phyloP scores from a whole-genome alignment of 352 stramenopile genomes.

The Hyaloperonospora arabidopsidis region DNA sequence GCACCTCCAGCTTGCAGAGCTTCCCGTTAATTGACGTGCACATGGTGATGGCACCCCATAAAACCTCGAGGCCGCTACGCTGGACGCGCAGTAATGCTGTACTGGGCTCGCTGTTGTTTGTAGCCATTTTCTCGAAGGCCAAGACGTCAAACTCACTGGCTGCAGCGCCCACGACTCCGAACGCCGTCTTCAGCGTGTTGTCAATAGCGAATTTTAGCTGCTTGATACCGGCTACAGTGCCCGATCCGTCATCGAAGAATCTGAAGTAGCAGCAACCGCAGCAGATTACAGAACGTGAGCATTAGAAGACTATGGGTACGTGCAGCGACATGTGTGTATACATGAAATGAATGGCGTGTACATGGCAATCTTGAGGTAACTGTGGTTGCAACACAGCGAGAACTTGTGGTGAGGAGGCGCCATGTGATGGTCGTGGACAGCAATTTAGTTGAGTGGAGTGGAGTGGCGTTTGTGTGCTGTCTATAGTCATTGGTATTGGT shows the following conservation, averaged over 20 bases:
- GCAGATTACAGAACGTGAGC: background rate
- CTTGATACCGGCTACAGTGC: slow-evolving; percentile 42
- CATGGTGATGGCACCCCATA: slow-evolving; percentile 68
- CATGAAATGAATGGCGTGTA: slow-evolving; percentile 18
- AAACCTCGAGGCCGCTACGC: slow-evolving; percentile 43
- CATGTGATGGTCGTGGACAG: too few relatives aligned
- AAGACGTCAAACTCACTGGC: slow-evolving; percentile 66
- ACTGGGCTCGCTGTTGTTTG: slow-evolving; percentile 32
- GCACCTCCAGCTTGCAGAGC: slow-evolving; percentile 51
- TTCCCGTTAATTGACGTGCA: slow-evolving; percentile 61
- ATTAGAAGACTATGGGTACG: too few relatives aligned
- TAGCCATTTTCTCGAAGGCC: slow-evolving; percentile 25
- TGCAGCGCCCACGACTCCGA: slow-evolving; percentile 54
- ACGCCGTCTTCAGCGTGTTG: slow-evolving; percentile 61
- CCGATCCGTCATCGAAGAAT: slow-evolving; percentile 42
- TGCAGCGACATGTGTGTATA: background rate
- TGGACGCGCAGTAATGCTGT: slow-evolving; percentile 58
- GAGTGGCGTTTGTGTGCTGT: too few relatives aligned
- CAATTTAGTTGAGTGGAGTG: too few relatives aligned
- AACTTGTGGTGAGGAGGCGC: slow-evolving; percentile 64
- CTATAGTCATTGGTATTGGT: too few relatives aligned
- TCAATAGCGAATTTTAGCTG: slow-evolving; percentile 64
- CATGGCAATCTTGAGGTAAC: slow-evolving; percentile 62
- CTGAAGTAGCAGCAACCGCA: slow-evolving; percentile 19
- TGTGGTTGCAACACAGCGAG: slow-evolving; percentile 39